A percentile compares a stretch with the other conserved stretches of the same genome.
Conservation (phyloP, 1,139 yeast genomes). For the Debaryomycetaceae sp. region DNA sequence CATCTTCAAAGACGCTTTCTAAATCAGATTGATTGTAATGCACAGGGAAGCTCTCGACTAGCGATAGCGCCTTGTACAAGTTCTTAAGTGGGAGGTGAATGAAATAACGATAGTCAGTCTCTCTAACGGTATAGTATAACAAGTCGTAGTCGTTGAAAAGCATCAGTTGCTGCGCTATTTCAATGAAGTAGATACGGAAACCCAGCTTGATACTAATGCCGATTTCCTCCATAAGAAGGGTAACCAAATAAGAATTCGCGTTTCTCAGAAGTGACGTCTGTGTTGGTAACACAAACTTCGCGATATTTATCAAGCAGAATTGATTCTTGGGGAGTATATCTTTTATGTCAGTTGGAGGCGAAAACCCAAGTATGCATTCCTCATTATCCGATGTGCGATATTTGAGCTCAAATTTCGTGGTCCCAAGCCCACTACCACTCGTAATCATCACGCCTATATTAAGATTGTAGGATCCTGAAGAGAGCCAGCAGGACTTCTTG, state of each 20-base stretch:
- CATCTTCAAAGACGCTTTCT: too few species aligned
- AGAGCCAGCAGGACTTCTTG: conserved; percentile 33
- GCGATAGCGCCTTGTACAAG: conserved; percentile 32
- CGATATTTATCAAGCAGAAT: conserved; percentile 42
- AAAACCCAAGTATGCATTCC: conserved; percentile 25
- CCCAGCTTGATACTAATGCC: conserved; percentile 48
- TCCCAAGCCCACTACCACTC: conserved; percentile 46
- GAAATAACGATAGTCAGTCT: conserved; percentile 30
- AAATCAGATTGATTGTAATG: too few species aligned
- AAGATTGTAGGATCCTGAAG: conserved; percentile 42
- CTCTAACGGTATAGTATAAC: conserved; percentile 30
- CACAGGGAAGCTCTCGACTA: too few species aligned
- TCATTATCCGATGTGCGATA: conserved; percentile 14
- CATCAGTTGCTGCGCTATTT: conserved; percentile 35
- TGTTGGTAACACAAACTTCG: conserved; percentile 28
- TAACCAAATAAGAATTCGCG: conserved; percentile 16
- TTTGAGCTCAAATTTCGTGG: conserved; percentile 42
- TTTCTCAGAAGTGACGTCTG: conserved; percentile 13
- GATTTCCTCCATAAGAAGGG: conserved; percentile 47
- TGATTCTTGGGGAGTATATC: conserved; percentile 46
- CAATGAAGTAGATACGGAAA: conserved; percentile 47
- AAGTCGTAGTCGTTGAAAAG: conserved; percentile 35
- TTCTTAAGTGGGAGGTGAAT: conserved; percentile 34
- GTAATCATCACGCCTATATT: conserved; percentile 44
- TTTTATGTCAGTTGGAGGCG: conserved; percentile 47